Evolutionary conservation across 805 yeast genomes (phyloP), one percentile per base, ranked within the genome.

Genomic region (Saccharomycopsis sp.): DNA sequence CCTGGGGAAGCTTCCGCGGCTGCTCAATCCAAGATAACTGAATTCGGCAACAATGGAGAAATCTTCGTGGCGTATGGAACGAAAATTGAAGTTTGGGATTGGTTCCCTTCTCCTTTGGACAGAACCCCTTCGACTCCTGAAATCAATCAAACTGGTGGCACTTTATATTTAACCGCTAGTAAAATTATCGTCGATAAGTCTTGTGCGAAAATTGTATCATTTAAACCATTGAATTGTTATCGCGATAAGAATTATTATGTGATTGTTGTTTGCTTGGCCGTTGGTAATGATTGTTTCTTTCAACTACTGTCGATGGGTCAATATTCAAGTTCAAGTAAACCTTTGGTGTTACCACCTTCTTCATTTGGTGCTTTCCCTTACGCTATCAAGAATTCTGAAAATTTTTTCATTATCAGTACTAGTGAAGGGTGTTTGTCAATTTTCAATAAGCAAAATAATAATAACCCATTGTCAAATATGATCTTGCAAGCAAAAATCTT

Each of bases 21-120:
- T 4, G 13, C 37, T 8, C 17, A 32, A 21, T 22, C 38, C 5
- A 53, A 50, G 16, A 44, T 52, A 5, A 43, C 56, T 19, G 67
- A 61, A 41, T 59, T 65, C 44, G 72, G 72, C 0, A n/a, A 44
- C 5, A 56, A 61, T 43, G 71, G 72, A 1, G 72, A 68, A 44
- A 43, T 68, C 0, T 52, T 66, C 17, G 29, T 62, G 1, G 61
- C 56, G 0, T 59, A 52, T 38, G 52, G 53, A 3, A 53, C 57
- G 42, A 32, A 53, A 1, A 53, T 68, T 13, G 65, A 66, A 40
- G 57, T 67, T 5, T 68, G 70, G 70, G 71, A 66, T 44, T 66
- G 72, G 72, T 22, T 47, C 1, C 65, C 64, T 2, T 52, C 57
- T 5, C 47, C 51, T 2, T 1, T 35, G 4, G 52, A 47, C 9